phyloP scores from a whole-genome alignment of 805 yeast genomes.

The Starmerella lactis-condensi region DNA sequence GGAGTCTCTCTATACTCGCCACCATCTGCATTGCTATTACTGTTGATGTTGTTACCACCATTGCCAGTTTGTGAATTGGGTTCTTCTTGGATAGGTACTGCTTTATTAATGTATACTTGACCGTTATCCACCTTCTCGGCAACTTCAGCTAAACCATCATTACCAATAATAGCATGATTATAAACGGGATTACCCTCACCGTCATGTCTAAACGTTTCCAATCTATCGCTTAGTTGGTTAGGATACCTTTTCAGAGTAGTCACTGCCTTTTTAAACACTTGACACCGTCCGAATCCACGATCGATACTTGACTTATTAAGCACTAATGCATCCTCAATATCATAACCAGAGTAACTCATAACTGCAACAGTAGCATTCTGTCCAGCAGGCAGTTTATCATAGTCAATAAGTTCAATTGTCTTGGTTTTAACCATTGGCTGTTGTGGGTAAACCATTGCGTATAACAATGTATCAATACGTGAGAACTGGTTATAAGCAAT shows the following conservation, averaged over 20 bases:
- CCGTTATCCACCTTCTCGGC: conserved; percentile 83
- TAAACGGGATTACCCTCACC: conserved; percentile 36
- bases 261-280: conserved; percentile 80
- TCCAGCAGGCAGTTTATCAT: conserved; percentile 95
- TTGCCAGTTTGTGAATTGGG: conserved; percentile 30
- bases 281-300: conserved; percentile 96
- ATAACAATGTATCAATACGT: conserved; percentile 82
- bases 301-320: conserved; percentile 84
- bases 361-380: conserved; percentile 98
- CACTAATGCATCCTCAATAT: conserved; percentile 96
- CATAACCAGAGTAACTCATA: conserved; percentile 97
- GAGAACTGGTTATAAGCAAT: conserved; percentile 92
- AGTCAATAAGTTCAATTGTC: conserved; percentile 85
- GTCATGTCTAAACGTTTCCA: conserved; percentile 80
- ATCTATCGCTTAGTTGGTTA: conserved; percentile 78
- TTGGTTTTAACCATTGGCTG: conserved; percentile 98
- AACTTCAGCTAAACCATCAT: conserved; percentile 93
- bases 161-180: conserved; percentile 74
- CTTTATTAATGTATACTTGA: conserved; percentile 82
- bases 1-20: conserved; percentile 79
- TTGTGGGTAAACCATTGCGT: conserved; percentile 96
- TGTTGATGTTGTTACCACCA: conserved; percentile 4
- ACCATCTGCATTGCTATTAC: conserved; percentile 22
- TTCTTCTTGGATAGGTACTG: conserved; percentile 66
- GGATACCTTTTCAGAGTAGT: conserved; percentile 79